Percentiles rank a stretch among this genome's conserved stretches.
phyloP scores from a whole-genome alignment of 2,329 filamentous ascomycete species.

The Alternaria gaisen region DNA sequence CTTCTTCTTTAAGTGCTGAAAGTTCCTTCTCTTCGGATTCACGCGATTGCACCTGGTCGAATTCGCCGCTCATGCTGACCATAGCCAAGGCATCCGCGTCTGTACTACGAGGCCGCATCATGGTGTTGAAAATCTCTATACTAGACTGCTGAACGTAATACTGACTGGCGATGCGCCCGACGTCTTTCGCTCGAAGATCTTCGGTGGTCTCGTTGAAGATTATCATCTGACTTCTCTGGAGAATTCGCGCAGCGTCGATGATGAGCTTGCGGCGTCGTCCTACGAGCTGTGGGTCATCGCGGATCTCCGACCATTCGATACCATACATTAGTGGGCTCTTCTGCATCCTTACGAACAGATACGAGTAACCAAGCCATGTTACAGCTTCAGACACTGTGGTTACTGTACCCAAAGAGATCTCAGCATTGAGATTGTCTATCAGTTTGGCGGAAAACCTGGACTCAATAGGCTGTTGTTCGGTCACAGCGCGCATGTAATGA shows the following conservation, averaged over 20 bases:
- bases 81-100: constrained; percentile 95
- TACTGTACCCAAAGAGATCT: constrained; percentile 92
- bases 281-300: constrained; percentile 87
- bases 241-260: constrained; percentile 83
- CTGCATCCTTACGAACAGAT: constrained; percentile 96
- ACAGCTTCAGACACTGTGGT: constrained; percentile 93
- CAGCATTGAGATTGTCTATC: constrained; percentile 96
- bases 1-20: constrained; percentile 73
- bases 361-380: constrained; percentile 97
- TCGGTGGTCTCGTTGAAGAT: constrained; percentile 96
- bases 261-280: constrained; percentile 85
- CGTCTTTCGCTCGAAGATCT: constrained; percentile 91
- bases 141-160: constrained; percentile 95
- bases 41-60: constrained; percentile 93
- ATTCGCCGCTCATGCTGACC: constrained; percentile 97
- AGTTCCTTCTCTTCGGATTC: constrained; percentile 92
- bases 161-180: constrained; percentile 95
- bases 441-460: constrained; percentile 94
- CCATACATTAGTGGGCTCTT: constrained; percentile 91
- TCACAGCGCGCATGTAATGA: constrained; percentile 92
- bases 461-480: constrained; percentile 95
- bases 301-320: constrained; percentile 91
- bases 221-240: constrained; percentile 97
- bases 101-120: constrained; percentile 86
- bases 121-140: constrained; percentile 93